phyloP scores from a whole-genome alignment of 2,329 filamentous ascomycete genomes.

The Penicillium sumatraense region DNA sequence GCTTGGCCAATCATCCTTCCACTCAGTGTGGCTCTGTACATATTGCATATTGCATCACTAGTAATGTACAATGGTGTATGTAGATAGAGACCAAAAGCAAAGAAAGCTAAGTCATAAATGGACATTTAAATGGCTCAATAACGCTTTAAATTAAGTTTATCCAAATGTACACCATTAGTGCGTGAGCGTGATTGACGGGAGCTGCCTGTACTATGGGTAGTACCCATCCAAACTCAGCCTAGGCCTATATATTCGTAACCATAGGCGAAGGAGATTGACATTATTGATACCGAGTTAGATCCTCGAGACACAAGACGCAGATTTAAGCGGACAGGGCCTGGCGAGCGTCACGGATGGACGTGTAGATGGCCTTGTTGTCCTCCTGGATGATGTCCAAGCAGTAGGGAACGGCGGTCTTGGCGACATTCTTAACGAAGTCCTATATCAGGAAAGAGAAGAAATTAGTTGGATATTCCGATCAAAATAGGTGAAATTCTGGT shows the following conservation, averaged over 20 bases:
- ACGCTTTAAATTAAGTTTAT: conserved; percentile 2
- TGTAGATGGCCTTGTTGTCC: conserved; percentile 11
- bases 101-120: background rate
- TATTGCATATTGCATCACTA: no score
- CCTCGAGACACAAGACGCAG: background rate
- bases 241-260: background rate
- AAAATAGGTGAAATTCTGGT: background rate
- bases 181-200: background rate
- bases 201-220: background rate
- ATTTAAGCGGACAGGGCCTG: conserved; percentile 1
- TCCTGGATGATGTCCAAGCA: conserved; percentile 10
- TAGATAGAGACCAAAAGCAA: background rate
- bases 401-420: conserved; percentile 9
- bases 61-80: background rate
- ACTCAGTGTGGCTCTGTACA: no score
- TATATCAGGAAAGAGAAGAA: background rate
- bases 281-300: background rate
- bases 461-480: background rate
- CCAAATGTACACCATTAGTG: conserved; percentile 4
- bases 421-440: conserved; percentile 7
- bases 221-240: background rate
- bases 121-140: conserved; percentile 1
- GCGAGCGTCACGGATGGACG: conserved; percentile 6
- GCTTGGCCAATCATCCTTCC: no score
- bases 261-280: background rate